Evolutionary conservation across 2,329 filamentous ascomycete species (phyloP).

Genomic region (Botryotinia convoluta): DNA sequence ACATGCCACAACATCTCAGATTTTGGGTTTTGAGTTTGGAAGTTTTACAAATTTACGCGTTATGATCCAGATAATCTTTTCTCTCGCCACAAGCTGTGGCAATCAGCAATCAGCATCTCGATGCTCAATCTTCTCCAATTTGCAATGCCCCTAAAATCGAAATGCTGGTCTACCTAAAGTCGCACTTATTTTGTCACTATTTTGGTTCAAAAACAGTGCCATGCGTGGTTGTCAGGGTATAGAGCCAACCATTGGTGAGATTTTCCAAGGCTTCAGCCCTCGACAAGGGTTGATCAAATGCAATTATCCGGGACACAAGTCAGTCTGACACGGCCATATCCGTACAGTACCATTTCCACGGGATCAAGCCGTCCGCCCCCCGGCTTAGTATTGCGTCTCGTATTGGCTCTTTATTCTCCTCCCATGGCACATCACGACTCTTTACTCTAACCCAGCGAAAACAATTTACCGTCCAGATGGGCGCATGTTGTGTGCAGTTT

Average conservation of each 20-base stretch:
- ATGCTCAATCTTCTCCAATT: not conserved
- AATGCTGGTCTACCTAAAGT: not conserved
- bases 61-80: not conserved
- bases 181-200: not conserved
- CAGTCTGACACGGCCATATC: conserved; percentile 3
- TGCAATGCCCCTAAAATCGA: not conserved
- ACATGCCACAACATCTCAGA: not conserved
- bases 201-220: not conserved
- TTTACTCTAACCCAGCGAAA: not conserved
- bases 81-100: not conserved
- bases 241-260: conserved; percentile 4
- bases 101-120: not conserved
- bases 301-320: not conserved
- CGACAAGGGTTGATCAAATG: conserved; percentile 6
- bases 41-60: not conserved
- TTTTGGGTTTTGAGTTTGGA: not conserved
- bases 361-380: conserved; percentile 12
- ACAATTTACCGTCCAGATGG: not conserved
- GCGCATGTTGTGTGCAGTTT: not conserved
- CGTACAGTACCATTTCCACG: conserved; percentile 15
- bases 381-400: not conserved
- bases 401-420: not conserved
- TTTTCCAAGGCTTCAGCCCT: conserved; percentile 11
- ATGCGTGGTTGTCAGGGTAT: not conserved
- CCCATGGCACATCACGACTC: not conserved